Percentiles rank a stretch among this genome's conserved stretches.
Conservation (phyloP, 805 yeast species). For the Candida fluviatilis region DNA sequence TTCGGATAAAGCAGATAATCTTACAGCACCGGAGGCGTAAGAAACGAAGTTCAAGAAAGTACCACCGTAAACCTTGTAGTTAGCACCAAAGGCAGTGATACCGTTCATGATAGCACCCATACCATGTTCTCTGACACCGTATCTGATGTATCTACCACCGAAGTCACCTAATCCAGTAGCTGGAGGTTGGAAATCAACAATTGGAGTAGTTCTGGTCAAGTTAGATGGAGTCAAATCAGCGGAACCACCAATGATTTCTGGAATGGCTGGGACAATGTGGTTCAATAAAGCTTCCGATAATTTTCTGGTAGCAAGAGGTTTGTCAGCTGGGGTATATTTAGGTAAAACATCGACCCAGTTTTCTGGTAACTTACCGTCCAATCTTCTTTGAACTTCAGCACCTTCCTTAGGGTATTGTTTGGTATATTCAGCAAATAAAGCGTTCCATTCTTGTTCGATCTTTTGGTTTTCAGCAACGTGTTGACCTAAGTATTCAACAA, state of each 20-base stretch:
- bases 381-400: conserved; percentile 76
- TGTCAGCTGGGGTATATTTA: conserved; percentile 69
- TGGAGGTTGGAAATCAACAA: conserved; percentile 91
- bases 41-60: conserved; percentile 92
- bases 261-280: conserved; percentile 58
- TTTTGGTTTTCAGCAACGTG: conserved; percentile 60
- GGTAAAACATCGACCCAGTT: conserved; percentile 82
- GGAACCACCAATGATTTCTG: conserved; percentile 95
- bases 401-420: conserved; percentile 73
- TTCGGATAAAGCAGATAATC: conserved; percentile 79
- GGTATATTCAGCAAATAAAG: conserved; percentile 55
- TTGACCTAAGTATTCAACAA: conserved; percentile 61
- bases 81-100: conserved; percentile 85
- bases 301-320: conserved; percentile 91
- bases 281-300: conserved; percentile 77
- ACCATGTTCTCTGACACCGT: conserved; percentile 98
- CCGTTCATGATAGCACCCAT: conserved; percentile 99
- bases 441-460: conserved; percentile 74
- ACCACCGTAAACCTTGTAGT: conserved; percentile 90
- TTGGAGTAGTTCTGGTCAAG: conserved; percentile 81
- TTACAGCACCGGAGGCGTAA: conserved; percentile 82
- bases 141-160: conserved; percentile 91
- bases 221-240: conserved; percentile 98
- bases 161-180: conserved; percentile 76
- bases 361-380: conserved; percentile 71